These are phyloP conservation scores for Fusarium acutatum DNA, from an alignment of 2,329 filamentous ascomycete species.

Conservation along the genomic window DNA sequence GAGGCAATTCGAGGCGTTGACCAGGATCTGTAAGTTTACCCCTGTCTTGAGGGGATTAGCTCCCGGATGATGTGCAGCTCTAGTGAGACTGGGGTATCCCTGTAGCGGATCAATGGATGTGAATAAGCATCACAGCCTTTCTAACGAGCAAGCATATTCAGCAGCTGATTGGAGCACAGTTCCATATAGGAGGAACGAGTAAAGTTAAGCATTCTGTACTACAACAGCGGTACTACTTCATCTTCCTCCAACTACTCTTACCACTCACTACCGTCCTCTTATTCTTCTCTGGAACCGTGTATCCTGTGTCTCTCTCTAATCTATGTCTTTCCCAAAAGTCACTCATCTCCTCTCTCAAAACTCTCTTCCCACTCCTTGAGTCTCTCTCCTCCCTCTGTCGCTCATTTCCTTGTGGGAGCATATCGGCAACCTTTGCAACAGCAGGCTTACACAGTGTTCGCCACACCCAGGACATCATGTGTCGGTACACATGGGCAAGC, in stretches of 20 bases:
- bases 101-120: not conserved
- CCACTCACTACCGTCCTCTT: slow-evolving; percentile 22
- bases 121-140: not conserved
- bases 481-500: slow-evolving; percentile 24
- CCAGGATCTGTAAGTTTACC: not conserved
- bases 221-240: not conserved
- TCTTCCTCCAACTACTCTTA: slow-evolving; percentile 20
- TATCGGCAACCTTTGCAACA: slow-evolving; percentile 3
- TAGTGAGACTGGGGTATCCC: not conserved
- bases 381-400: slow-evolving; percentile 35
- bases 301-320: slow-evolving; percentile 50
- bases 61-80: slow-evolving; percentile 10
- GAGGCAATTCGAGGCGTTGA: not conserved
- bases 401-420: slow-evolving; percentile 28
- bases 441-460: slow-evolving; percentile 35
- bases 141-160: not conserved
- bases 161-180: not conserved
- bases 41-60: slow-evolving; percentile 1
- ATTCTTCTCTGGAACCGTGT: slow-evolving; percentile 52
- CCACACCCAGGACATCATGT: slow-evolving; percentile 34
- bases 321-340: slow-evolving; percentile 54
- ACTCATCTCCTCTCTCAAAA: slow-evolving; percentile 45
- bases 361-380: slow-evolving; percentile 14
- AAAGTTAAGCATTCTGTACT: not conserved
- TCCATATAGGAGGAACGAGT: not conserved